Conservation (phyloP, 768 basidiomycete genomes). For the Candolleomyces efflorescens region DNA sequence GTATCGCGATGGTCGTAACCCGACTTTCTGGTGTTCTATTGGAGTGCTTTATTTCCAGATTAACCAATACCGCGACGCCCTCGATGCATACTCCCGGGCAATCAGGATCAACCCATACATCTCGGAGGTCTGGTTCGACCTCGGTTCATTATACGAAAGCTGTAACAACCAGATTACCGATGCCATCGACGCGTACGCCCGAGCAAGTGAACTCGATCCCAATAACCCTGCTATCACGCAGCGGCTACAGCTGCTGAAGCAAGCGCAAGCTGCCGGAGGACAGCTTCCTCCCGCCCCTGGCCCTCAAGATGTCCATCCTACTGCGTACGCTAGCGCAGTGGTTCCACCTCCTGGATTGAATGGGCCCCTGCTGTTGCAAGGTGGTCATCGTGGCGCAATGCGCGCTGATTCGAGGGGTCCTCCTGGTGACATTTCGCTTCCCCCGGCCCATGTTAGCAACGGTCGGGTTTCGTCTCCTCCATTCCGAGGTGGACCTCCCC, state of each 20-base stretch:
- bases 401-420: constrained; percentile 67
- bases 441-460: constrained; percentile 48
- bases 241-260: constrained; percentile 72
- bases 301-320: constrained; percentile 95
- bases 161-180: constrained; percentile 99
- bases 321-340: constrained; percentile 81
- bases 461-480: constrained; percentile 57
- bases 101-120: constrained; percentile 99
- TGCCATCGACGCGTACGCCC: constrained; percentile 96
- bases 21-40: constrained; percentile 99
- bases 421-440: constrained; percentile 48
- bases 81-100: constrained; percentile 97
- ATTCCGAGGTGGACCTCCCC: constrained; percentile 80
- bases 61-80: constrained; percentile 97
- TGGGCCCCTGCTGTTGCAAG: constrained; percentile 58
- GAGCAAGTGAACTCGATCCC: constrained; percentile 93
- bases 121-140: constrained; percentile 93
- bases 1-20: constrained; percentile 97
- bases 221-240: constrained; percentile 77
- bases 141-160: constrained; percentile 94
- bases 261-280: constrained; percentile 70
- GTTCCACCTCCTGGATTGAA: constrained; percentile 65
- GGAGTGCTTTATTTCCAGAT: constrained; percentile 99
- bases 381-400: constrained; percentile 50
- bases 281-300: constrained; percentile 84